These are phyloP conservation scores for Breviolum minutum DNA, from an alignment of 73 alveolate species.

Conservation along the genomic window DNA sequence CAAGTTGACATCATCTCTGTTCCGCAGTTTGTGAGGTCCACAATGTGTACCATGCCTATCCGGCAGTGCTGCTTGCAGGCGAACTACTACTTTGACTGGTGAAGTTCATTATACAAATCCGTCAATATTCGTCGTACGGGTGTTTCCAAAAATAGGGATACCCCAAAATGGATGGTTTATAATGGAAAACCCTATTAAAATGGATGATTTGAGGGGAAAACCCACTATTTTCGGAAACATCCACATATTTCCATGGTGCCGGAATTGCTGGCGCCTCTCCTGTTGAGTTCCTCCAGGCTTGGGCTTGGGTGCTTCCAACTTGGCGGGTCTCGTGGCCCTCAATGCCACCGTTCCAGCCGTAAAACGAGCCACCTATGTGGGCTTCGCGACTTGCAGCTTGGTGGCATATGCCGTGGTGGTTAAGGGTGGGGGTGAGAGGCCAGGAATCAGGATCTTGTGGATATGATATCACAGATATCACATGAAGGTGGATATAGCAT, in stretches of 20 bases:
- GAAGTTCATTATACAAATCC: neutral
- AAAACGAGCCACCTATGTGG: constrained; percentile 62
- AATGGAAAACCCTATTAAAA: too few relatives aligned
- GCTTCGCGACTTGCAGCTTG: constrained; percentile 40
- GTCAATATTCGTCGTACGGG: neutral
- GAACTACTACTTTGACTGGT: neutral
- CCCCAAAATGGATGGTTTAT: too few relatives aligned
- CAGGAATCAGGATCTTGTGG: too few relatives aligned
- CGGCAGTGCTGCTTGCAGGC: constrained; percentile 70
- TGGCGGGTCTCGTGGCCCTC: constrained; percentile 87
- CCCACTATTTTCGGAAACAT: too few relatives aligned
- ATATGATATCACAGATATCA: too few relatives aligned
- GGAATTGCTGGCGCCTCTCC: neutral
- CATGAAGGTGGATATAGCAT: too few relatives aligned
- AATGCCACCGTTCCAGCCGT: constrained; percentile 43
- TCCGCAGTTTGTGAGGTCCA: neutral
- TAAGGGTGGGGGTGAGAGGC: too few relatives aligned
- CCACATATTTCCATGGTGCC: neutral
- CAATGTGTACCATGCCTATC: neutral
- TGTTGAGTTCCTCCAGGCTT: constrained; percentile 9
- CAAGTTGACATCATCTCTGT: too few relatives aligned
- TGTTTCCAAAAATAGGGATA: too few relatives aligned
- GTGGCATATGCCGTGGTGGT: too few relatives aligned
- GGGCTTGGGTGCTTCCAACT: constrained; percentile 69
- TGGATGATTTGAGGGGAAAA: neutral